Conservation (phyloP, 2,329 filamentous ascomycete species). For the Alternaria hordeiaustralica region DNA sequence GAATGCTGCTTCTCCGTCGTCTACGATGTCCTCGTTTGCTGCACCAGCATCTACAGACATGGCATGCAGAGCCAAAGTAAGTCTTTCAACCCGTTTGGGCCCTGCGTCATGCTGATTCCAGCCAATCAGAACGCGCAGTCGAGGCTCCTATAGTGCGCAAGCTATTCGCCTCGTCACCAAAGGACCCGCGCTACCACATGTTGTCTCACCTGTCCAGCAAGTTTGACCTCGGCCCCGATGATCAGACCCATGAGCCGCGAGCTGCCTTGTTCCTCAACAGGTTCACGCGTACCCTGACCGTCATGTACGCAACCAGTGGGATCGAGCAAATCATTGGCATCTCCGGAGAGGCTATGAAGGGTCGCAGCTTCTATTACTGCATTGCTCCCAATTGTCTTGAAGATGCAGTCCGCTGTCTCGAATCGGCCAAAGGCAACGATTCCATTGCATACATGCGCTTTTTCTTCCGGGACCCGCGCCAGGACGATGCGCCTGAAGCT, state of each 20-base stretch:
- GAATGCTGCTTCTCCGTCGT: slow-evolving; percentile 91
- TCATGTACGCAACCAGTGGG: slow-evolving; percentile 86
- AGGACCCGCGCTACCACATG: slow-evolving; percentile 89
- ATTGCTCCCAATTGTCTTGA: slow-evolving; percentile 78
- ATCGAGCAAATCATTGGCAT: slow-evolving; percentile 78
- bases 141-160: slow-evolving; percentile 80
- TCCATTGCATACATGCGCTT: slow-evolving; percentile 90
- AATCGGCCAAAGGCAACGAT: slow-evolving; percentile 87
- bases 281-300: slow-evolving; percentile 79
- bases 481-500: slow-evolving; percentile 49
- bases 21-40: slow-evolving; percentile 85
- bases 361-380: slow-evolving; percentile 86
- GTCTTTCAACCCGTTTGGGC: slow-evolving; percentile 44
- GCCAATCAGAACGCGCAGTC: slow-evolving; percentile 71
- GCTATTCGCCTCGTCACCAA: slow-evolving; percentile 79
- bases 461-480: slow-evolving; percentile 77
- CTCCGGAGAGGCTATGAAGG: slow-evolving; percentile 69
- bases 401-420: slow-evolving; percentile 78
- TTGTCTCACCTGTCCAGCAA: slow-evolving; percentile 83
- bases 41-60: slow-evolving; percentile 76
- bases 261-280: slow-evolving; percentile 86
- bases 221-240: slow-evolving; percentile 65
- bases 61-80: slow-evolving; percentile 76
- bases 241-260: slow-evolving; percentile 73
- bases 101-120: slow-evolving; percentile 10